These are phyloP conservation scores for Luffa acutangula DNA, from an alignment of 306 rosid genomes.

Conservation along the genomic window DNA sequence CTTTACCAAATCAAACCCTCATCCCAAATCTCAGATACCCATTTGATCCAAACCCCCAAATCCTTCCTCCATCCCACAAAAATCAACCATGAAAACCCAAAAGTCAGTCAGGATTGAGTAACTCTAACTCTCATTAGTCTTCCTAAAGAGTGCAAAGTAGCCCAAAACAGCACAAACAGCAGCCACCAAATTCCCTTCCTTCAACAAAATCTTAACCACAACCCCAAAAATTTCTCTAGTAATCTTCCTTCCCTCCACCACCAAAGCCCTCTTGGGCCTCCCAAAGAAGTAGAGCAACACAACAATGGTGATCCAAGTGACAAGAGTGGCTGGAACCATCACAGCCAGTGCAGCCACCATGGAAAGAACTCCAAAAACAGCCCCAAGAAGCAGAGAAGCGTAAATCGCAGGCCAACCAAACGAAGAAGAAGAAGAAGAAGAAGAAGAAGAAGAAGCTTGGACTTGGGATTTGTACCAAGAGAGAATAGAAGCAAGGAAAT, in stretches of 20 bases:
- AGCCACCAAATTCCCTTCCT: constrained; percentile 84
- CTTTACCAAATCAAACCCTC: neutral
- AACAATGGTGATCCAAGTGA: constrained; percentile 82
- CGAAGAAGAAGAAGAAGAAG: constrained; percentile 12
- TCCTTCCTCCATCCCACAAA: neutral
- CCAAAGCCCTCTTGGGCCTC: constrained; percentile 55
- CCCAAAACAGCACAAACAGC: constrained; percentile 84
- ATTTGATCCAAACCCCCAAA: neutral
- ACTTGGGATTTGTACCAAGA: constrained; percentile 11
- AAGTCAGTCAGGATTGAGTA: neutral
- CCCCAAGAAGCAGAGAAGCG: constrained; percentile 77
- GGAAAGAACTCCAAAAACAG: constrained; percentile 57
- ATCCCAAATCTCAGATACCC: neutral
- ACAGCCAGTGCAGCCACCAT: constrained; percentile 80
- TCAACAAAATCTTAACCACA: constrained; percentile 63
- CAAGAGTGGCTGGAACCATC: constrained; percentile 63
- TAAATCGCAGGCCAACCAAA: constrained; percentile 80
- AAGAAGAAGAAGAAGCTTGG: constrained; percentile 10
- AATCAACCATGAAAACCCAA: neutral
- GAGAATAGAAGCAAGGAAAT: constrained; percentile 8
- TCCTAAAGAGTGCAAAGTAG: constrained; percentile 58
- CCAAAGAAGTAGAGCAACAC: constrained; percentile 84
- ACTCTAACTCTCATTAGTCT: constrained; percentile 21
- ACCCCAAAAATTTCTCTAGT: constrained; percentile 51
- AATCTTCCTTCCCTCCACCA: constrained; percentile 80